Evolutionary conservation across 2,329 filamentous ascomycete species (phyloP).

Genomic region (Diaporthe velutina): DNA sequence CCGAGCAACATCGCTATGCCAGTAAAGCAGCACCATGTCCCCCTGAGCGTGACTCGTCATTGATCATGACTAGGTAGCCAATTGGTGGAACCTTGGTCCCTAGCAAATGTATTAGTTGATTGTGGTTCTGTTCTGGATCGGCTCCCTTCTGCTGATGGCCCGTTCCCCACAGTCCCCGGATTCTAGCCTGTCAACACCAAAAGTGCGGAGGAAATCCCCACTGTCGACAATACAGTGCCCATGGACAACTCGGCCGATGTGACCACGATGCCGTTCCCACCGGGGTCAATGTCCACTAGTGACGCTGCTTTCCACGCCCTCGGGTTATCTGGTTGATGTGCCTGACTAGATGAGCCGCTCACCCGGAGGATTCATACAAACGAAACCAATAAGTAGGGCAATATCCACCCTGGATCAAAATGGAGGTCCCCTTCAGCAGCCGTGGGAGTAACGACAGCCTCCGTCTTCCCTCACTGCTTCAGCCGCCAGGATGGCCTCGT

Average conservation of each 20-base stretch:
- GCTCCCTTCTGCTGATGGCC: not conserved
- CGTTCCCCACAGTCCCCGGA: slow-evolving; percentile 22
- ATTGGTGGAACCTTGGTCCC: slow-evolving; percentile 37
- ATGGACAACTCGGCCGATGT: slow-evolving; percentile 18
- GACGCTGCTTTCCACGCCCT: slow-evolving; percentile 20
- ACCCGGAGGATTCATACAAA: slow-evolving; percentile 11
- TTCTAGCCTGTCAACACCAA: not conserved
- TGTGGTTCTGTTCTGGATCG: not conserved
- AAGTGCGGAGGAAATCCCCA: slow-evolving; percentile 25
- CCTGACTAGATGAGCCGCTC: not conserved
- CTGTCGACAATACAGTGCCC: not conserved
- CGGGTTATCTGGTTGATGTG: slow-evolving; percentile 32
- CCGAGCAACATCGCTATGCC: slow-evolving; percentile 19
- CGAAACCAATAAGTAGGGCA: not conserved
- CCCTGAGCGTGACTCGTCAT: slow-evolving; percentile 10
- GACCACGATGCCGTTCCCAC: slow-evolving; percentile 4
- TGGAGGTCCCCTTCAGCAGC: not conserved
- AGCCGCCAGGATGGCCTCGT: slow-evolving; percentile 22
- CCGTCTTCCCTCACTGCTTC: not conserved
- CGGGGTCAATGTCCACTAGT: not conserved
- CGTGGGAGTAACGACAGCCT: slow-evolving; percentile 3
- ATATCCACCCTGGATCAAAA: not conserved
- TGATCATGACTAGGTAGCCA: not conserved
- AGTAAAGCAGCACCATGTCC: not conserved
- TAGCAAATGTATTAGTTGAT: not conserved